A percentile compares a stretch with the other conserved stretches of the same genome.
Evolutionary conservation across 768 basidiomycete species (phyloP).

Genomic region (Hysterangium stoloniferum): DNA sequence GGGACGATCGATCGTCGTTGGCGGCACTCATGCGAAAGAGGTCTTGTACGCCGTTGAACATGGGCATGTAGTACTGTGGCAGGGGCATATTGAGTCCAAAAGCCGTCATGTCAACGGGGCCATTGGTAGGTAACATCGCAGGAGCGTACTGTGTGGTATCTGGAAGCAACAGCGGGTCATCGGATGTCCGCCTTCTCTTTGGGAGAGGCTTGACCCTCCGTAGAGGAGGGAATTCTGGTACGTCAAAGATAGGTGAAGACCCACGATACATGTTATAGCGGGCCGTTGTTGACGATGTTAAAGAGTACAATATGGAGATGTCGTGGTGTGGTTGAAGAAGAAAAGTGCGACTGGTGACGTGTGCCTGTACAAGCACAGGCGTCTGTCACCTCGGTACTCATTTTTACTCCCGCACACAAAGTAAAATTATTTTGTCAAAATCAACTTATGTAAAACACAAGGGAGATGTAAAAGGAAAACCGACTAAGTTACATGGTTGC

Average conservation of each 20-base stretch:
- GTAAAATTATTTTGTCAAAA: neutral
- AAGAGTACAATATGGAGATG: neutral
- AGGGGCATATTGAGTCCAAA: slow-evolving; percentile 41
- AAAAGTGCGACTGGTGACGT: slow-evolving; percentile 5
- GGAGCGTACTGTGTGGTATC: neutral
- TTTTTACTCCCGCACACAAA: neutral
- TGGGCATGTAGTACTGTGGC: slow-evolving; percentile 57
- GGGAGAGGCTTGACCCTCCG: slow-evolving; percentile 72
- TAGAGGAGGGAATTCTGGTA: slow-evolving; percentile 52
- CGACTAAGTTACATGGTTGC: slow-evolving; percentile 9
- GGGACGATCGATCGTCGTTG: neutral
- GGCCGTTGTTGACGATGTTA: neutral
- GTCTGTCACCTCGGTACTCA: neutral
- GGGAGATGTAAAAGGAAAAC: neutral
- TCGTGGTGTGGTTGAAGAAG: neutral
- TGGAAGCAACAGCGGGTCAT: neutral
- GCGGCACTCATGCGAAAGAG: slow-evolving; percentile 25
- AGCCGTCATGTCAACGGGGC: neutral
- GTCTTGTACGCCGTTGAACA: slow-evolving; percentile 41
- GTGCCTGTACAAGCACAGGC: neutral
- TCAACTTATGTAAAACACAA: neutral
- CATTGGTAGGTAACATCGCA: neutral
- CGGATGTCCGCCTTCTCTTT: slow-evolving; percentile 57
- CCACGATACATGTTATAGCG: slow-evolving; percentile 9
- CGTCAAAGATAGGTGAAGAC: slow-evolving; percentile 55